These are phyloP conservation scores for Penicillium oxalicum DNA, from an alignment of 2,329 filamentous ascomycete species.

Conservation along the genomic window DNA sequence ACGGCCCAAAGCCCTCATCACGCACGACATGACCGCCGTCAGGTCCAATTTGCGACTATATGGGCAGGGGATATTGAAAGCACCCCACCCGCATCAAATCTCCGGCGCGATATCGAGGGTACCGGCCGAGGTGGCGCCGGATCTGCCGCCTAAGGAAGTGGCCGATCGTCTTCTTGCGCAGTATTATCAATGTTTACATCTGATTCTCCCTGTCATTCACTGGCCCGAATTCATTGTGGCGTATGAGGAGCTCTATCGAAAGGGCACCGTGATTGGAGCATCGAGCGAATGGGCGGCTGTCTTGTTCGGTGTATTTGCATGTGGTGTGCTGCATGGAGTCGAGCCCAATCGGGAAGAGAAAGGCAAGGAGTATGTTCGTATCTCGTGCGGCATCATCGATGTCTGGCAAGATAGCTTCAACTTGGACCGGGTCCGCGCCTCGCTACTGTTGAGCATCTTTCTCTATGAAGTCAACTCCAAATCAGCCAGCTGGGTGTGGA, in stretches of 20 bases:
- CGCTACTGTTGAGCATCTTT: slow-evolving; percentile 70
- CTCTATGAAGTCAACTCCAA: slow-evolving; percentile 81
- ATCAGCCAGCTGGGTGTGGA: slow-evolving; percentile 78
- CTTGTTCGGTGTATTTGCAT: slow-evolving; percentile 76
- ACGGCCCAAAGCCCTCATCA: slow-evolving; percentile 54
- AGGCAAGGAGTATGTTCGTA: slow-evolving; percentile 64
- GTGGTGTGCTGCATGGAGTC: slow-evolving; percentile 68
- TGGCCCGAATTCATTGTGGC: slow-evolving; percentile 76
- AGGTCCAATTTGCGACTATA: slow-evolving; percentile 66
- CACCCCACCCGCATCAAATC: slow-evolving; percentile 62
- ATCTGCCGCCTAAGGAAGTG: slow-evolving; percentile 63
- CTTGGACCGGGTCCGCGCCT: slow-evolving; percentile 66
- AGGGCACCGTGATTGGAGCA: slow-evolving; percentile 54
- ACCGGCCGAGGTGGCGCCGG: slow-evolving; percentile 52
- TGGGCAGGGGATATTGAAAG: slow-evolving; percentile 73
- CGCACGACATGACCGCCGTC: slow-evolving; percentile 65
- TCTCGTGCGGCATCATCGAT: slow-evolving; percentile 64
- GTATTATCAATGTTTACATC: slow-evolving; percentile 72
- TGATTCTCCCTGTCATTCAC: slow-evolving; percentile 77
- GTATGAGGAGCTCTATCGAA: slow-evolving; percentile 70
- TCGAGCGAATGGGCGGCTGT: slow-evolving; percentile 69
- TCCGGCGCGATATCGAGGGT: slow-evolving; percentile 46
- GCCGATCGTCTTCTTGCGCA: slow-evolving; percentile 67
- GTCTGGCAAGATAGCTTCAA: slow-evolving; percentile 74
- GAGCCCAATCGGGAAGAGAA: slow-evolving; percentile 52